Evolutionary conservation across 2,329 filamentous ascomycete genomes (phyloP), one percentile per base, ranked within the genome.

Genomic region (Aspergillus quadricinctus): DNA sequence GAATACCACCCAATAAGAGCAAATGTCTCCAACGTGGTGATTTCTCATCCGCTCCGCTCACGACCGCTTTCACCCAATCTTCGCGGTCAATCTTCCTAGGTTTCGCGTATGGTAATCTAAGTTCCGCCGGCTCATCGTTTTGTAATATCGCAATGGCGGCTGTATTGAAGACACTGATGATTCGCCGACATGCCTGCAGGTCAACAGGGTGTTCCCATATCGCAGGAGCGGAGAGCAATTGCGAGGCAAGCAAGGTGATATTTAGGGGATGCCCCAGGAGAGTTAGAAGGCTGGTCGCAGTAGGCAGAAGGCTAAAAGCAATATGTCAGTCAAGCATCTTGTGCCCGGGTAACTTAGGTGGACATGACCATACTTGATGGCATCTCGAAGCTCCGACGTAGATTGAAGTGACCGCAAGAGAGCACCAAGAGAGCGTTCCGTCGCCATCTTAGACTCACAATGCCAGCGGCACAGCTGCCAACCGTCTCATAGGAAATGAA

Each of bases 1-100:
- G 74, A 23, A 96, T 77, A 3, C 91, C 92, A 0, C 87, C 86
- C 8, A 96, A 81, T 4, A 92, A 82, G n/a, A 96, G 78, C 29
- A 92, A 74, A 72, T 96, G 92, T 71, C 91, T 87, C 91, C 91
- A 96, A 67, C 90, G 79, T 19, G 80, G 82, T 72, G 78, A 87
- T 64, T 78, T 80, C 48, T 83, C 84, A 66, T 87, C 82, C 17
- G 84, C 84, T 8, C 84, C 84, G 43, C 78, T 78, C 2, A 83
- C 78, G 2, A 85, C 76, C 1, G 84, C 83, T 60, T 78, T 80
- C 25, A 82, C 74, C 85, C 84, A 87, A 49, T 81, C 81, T 49
- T 83, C 79, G 17, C 79, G 72, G 4, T 78, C 71, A 5, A 84
- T 71, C 27, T 80, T 81, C 17, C 84, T 84, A 48, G 80, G 78